A percentile compares a stretch with the other conserved stretches of the same genome.
phyloP scores from a whole-genome alignment of 257 asterid species.

The Penstemon eatonii region DNA sequence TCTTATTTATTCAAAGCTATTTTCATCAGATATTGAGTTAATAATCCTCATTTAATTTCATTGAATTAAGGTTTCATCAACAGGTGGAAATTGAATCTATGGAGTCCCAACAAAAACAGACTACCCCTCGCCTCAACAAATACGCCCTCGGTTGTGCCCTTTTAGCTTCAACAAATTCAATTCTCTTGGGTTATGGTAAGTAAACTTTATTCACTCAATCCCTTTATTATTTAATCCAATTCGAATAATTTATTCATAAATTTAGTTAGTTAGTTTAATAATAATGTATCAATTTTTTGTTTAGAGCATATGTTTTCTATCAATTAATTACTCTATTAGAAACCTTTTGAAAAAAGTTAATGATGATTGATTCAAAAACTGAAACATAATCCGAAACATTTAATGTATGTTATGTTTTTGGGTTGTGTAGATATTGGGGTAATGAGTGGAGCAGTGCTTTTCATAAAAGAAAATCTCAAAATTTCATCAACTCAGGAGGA shows the following conservation, averaged over 20 bases:
- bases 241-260: too few relatives aligned
- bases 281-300: too few relatives aligned
- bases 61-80: not conserved
- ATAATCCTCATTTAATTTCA: not conserved
- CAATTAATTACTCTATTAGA: too few relatives aligned
- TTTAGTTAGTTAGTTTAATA: too few relatives aligned
- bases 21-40: not conserved
- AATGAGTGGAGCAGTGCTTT: slow-evolving; percentile 79
- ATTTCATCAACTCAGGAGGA: slow-evolving; percentile 59
- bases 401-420: too few relatives aligned
- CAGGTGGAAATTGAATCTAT: slow-evolving; percentile 5
- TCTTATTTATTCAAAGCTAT: too few relatives aligned
- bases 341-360: too few relatives aligned
- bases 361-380: too few relatives aligned
- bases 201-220: not conserved
- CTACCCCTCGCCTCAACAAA: slow-evolving; percentile 46
- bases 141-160: slow-evolving; percentile 72
- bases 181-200: slow-evolving; percentile 79
- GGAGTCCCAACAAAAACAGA: slow-evolving; percentile 24
- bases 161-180: slow-evolving; percentile 81
- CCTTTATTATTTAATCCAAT: not conserved
- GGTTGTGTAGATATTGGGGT: slow-evolving; percentile 66
- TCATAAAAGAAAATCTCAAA: slow-evolving; percentile 58
- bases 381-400: too few relatives aligned
- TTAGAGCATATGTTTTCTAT: too few relatives aligned